Conservation (phyloP, 106 monocot genomes). For the Vanilla planifolia region DNA sequence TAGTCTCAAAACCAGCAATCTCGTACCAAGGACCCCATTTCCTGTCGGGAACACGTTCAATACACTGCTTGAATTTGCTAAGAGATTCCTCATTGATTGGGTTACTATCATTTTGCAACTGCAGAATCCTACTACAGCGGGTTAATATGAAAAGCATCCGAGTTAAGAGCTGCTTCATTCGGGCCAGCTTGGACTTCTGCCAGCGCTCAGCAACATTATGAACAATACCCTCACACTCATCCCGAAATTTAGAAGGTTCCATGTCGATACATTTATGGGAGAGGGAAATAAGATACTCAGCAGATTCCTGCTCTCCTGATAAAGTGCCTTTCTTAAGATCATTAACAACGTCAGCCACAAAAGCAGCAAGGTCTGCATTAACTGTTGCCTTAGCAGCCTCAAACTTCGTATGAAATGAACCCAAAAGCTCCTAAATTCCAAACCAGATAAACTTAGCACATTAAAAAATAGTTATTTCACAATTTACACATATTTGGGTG, state of each 20-base stretch:
- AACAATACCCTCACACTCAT: slow-evolving; percentile 58
- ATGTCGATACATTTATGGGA: slow-evolving; percentile 42
- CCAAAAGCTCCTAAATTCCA: slow-evolving; percentile 46
- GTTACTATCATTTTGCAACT: slow-evolving; percentile 53
- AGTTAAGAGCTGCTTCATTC: slow-evolving; percentile 37
- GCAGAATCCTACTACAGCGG: slow-evolving; percentile 56
- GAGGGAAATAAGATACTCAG: slow-evolving; percentile 40
- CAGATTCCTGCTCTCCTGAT: slow-evolving; percentile 14
- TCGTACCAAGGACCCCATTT: slow-evolving; percentile 21
- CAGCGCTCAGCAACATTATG: slow-evolving; percentile 40
- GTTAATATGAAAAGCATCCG: slow-evolving; percentile 66
- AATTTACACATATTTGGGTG: too few species aligned
- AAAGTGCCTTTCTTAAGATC: slow-evolving; percentile 29
- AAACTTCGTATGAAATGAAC: slow-evolving; percentile 53
- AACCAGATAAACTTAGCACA: slow-evolving; percentile 3
- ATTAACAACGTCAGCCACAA: slow-evolving; percentile 38
- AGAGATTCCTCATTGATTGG: slow-evolving; percentile 40
- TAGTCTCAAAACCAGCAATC: slow-evolving; percentile 2
- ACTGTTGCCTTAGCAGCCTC: slow-evolving; percentile 46
- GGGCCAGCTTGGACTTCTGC: slow-evolving; percentile 26
- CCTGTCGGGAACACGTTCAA: slow-evolving; percentile 63
- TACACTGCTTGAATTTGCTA: slow-evolving; percentile 49
- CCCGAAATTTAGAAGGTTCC: slow-evolving; percentile 38
- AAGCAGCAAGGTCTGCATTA: slow-evolving; percentile 42
- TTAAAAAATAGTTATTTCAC: too few species aligned